Conservation (phyloP, 805 yeast genomes). For the Ogataea sp. region DNA sequence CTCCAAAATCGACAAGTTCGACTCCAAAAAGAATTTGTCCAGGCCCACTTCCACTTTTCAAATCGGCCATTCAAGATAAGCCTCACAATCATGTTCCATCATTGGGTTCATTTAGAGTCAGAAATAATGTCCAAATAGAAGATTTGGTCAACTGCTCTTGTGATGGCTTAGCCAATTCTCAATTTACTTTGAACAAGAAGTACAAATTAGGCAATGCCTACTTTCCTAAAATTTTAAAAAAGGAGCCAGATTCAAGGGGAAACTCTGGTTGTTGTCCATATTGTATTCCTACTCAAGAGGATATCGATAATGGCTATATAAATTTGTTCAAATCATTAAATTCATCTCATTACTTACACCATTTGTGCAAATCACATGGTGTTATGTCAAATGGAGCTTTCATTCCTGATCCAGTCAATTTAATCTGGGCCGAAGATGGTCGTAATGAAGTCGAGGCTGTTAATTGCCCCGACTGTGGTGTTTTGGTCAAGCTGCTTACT, state of each 20-base stretch:
- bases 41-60: no score
- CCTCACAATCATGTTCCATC: no score
- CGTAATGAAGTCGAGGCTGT: slow-evolving; percentile 7
- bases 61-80: no score
- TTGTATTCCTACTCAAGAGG: slow-evolving; percentile 14
- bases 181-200: no score
- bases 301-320: slow-evolving; percentile 8
- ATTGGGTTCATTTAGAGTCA: no score
- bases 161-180: no score
- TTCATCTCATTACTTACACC: slow-evolving; percentile 23
- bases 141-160: no score
- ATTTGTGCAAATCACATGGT: slow-evolving; percentile 25
- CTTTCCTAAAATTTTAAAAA: slow-evolving; percentile 16
- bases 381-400: slow-evolving; percentile 21
- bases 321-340: slow-evolving; percentile 19
- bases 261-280: slow-evolving; percentile 23
- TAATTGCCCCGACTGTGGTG: slow-evolving; percentile 17
- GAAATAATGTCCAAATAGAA: no score
- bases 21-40: no score
- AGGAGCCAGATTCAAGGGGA: slow-evolving; percentile 9
- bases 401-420: slow-evolving; percentile 16
- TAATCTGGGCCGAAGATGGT: slow-evolving; percentile 12
- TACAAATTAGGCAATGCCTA: no score
- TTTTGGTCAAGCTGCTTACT: slow-evolving; percentile 13
- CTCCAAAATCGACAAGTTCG: no score